These are phyloP conservation scores for Cylindrotheca fusiformis DNA, from an alignment of 108 stramenopile species.

Conservation along the genomic window DNA sequence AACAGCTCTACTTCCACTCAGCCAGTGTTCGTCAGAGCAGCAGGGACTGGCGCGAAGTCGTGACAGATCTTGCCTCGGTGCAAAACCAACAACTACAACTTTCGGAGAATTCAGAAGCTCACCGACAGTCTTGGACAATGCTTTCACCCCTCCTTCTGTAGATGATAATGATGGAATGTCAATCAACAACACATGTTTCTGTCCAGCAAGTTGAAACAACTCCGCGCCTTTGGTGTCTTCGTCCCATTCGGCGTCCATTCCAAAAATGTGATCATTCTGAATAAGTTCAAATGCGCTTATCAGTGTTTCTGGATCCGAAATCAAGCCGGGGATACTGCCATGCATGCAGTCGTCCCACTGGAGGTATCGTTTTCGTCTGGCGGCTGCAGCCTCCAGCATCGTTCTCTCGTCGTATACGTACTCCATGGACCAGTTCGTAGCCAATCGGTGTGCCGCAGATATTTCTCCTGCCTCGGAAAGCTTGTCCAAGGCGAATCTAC, in stretches of 20 bases:
- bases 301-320: constrained; percentile 40
- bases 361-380: constrained; percentile 50
- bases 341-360: constrained; percentile 65
- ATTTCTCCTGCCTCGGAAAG: constrained; percentile 45
- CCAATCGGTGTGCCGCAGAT: constrained; percentile 51
- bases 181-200: constrained; percentile 45
- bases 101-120: constrained; percentile 40
- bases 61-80: constrained; percentile 56
- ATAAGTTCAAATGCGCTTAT: constrained; percentile 17
- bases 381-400: constrained; percentile 35
- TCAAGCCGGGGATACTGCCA: constrained; percentile 34
- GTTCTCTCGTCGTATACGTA: constrained; percentile 54
- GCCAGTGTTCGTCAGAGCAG: constrained; percentile 34
- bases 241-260: constrained; percentile 77
- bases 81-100: constrained; percentile 54
- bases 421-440: constrained; percentile 46
- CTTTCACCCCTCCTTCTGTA: constrained; percentile 51
- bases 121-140: constrained; percentile 54
- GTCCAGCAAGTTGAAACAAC: constrained; percentile 52
- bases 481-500: constrained; percentile 50
- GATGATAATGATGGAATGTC: constrained; percentile 64
- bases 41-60: constrained; percentile 51
- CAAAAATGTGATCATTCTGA: constrained; percentile 33
- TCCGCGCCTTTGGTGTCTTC: constrained; percentile 51
- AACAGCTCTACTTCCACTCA: constrained; percentile 24